A percentile compares a stretch with the other conserved stretches of the same genome.
phyloP scores from a whole-genome alignment of 2,329 filamentous ascomycete genomes.

The Trichoderma citrinoviride region DNA sequence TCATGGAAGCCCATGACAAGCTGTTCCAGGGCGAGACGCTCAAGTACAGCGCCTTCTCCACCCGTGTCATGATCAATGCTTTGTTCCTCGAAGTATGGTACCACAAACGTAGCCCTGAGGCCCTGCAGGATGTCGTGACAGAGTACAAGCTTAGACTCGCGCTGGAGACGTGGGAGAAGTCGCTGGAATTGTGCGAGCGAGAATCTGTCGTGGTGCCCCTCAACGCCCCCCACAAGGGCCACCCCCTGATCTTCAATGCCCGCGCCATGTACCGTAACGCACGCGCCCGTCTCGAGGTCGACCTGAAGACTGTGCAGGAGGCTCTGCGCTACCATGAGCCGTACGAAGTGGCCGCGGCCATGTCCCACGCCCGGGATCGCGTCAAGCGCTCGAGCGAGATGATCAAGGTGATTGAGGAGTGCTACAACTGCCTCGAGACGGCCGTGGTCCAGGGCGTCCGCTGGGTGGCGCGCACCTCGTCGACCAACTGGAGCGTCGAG shows the following conservation, averaged over 20 bases:
- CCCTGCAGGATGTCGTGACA: conserved; percentile 92
- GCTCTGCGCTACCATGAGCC: conserved; percentile 95
- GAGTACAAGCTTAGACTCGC: conserved; percentile 97
- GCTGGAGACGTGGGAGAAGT: conserved; percentile 98
- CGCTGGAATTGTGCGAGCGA: conserved; percentile 86
- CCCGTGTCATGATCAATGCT: conserved; percentile 97
- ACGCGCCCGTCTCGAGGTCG: conserved; percentile 85
- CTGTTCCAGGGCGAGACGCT: conserved; percentile 90
- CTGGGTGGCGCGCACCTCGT: conserved; percentile 96
- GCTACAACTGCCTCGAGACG: conserved; percentile 96
- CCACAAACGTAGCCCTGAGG: conserved; percentile 97
- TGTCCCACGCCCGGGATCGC: conserved; percentile 90
- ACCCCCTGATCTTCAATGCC: conserved; percentile 96
- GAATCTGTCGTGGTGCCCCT: conserved; percentile 85
- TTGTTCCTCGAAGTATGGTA: conserved; percentile 99
- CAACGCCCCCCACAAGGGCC: conserved; percentile 91
- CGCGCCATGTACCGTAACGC: conserved; percentile 97
- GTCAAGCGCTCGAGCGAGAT: conserved; percentile 95
- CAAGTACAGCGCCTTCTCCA: conserved; percentile 93
- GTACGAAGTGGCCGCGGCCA: conserved; percentile 93
- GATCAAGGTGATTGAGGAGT: conserved; percentile 97
- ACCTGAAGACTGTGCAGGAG: conserved; percentile 93
- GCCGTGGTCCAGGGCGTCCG: conserved; percentile 91
- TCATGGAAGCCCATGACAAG: conserved; percentile 90
- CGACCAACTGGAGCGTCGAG: conserved; percentile 98